Evolutionary conservation across 1,139 yeast genomes (phyloP).

Genomic region (Saccharomyces hybrid): DNA sequence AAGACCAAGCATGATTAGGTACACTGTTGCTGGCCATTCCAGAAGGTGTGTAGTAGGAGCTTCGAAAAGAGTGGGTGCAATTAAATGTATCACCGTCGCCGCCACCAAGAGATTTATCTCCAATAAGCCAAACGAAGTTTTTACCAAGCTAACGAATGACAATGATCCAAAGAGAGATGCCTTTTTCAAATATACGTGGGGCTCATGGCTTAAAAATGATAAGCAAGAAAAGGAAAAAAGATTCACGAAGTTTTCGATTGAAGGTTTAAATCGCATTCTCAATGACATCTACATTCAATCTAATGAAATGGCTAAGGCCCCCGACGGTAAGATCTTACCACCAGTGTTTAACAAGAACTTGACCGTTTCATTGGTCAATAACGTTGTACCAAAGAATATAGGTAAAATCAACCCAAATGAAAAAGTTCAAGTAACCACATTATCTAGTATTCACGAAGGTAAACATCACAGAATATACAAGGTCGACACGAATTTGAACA

Average conservation of each 20-base stretch:
- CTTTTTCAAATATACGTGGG: constrained; percentile 89
- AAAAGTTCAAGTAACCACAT: constrained; percentile 51
- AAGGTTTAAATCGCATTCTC: constrained; percentile 55
- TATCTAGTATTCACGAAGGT: constrained; percentile 86
- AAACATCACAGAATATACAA: constrained; percentile 84
- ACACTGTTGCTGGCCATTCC: background rate
- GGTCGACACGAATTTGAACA: constrained; percentile 51
- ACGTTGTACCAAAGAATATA: constrained; percentile 36
- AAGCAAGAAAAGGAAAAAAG: constrained; percentile 63
- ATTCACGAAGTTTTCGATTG: constrained; percentile 74
- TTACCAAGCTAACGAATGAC: constrained; percentile 51
- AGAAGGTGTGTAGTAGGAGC: background rate
- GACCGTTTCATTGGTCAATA: constrained; percentile 41
- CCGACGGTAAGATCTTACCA: constrained; percentile 15
- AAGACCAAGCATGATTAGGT: background rate
- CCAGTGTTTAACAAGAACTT: constrained; percentile 41
- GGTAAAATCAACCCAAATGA: constrained; percentile 39
- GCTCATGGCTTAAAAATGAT: constrained; percentile 85
- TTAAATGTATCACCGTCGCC: background rate
- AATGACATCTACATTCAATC: constrained; percentile 35
- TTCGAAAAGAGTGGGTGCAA: background rate
- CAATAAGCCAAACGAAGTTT: constrained; percentile 28
- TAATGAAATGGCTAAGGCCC: constrained; percentile 26
- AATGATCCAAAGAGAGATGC: constrained; percentile 63
- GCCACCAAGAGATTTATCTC: constrained; percentile 15